phyloP scores from a whole-genome alignment of 768 basidiomycete species.

The Trametes cinnabarina region DNA sequence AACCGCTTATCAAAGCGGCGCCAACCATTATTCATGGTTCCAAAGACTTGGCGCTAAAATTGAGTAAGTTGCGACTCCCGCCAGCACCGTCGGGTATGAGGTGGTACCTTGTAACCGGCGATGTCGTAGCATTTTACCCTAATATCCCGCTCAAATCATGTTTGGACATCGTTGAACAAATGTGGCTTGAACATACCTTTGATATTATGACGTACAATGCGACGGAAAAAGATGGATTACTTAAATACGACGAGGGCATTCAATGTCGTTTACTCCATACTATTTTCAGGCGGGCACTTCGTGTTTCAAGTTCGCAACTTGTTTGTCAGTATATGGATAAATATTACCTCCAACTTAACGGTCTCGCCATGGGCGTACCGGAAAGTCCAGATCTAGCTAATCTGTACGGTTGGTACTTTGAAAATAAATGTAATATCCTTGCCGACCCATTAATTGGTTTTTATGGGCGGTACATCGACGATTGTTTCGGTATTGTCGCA shows the following conservation, averaged over 20 bases:
- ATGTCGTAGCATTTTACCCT: constrained; percentile 36
- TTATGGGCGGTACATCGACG: constrained; percentile 36
- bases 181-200: constrained; percentile 18
- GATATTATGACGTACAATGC: neutral
- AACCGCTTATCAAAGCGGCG: constrained; percentile 30
- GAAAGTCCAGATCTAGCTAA: constrained; percentile 33
- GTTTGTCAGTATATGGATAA: constrained; percentile 23
- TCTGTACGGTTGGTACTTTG: constrained; percentile 28
- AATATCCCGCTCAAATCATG: constrained; percentile 26
- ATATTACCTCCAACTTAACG: constrained; percentile 23
- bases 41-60: constrained; percentile 35
- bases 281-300: neutral
- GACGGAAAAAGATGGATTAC: constrained; percentile 10
- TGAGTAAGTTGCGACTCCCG: constrained; percentile 24
- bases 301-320: constrained; percentile 24
- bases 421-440: constrained; percentile 8
- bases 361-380: constrained; percentile 22
- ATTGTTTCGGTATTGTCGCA: constrained; percentile 21
- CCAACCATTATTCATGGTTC: constrained; percentile 31
- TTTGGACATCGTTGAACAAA: constrained; percentile 20
- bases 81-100: neutral
- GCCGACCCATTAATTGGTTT: constrained; percentile 20
- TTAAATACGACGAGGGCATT: no score
- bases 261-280: no score
- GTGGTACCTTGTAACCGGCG: constrained; percentile 31